Percentiles rank a stretch among this genome's conserved stretches.
Evolutionary conservation across 371 early-diverging fungal species (phyloP).

Genomic region (Rhizopus sp.): DNA sequence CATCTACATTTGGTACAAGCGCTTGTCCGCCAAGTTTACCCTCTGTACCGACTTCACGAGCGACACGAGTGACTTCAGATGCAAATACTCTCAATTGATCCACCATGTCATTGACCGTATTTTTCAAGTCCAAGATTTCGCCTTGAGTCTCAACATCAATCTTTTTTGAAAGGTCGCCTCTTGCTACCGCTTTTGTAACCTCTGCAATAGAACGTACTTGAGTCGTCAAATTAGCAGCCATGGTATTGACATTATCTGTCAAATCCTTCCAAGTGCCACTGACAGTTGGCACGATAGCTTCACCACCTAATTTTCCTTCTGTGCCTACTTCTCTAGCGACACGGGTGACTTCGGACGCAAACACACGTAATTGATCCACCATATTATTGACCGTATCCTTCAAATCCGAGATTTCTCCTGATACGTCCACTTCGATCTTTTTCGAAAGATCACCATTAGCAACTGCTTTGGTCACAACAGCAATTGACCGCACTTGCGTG

Average conservation of each 20-base stretch:
- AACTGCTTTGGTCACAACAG: conserved; percentile 54
- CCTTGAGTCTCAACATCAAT: conserved; percentile 29
- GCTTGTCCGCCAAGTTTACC: conserved; percentile 48
- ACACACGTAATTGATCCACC: conserved; percentile 42
- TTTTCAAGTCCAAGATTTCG: conserved; percentile 35
- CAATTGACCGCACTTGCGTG: conserved; percentile 54
- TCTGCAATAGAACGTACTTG: conserved; percentile 60
- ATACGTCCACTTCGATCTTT: conserved; percentile 21
- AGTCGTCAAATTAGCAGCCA: conserved; percentile 61
- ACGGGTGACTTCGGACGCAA: conserved; percentile 47
- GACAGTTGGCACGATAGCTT: conserved; percentile 45
- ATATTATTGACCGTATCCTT: conserved; percentile 28
- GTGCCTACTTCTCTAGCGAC: conserved; percentile 54
- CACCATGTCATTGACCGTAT: conserved; percentile 43
- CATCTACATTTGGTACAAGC: conserved; percentile 47
- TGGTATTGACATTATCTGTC: conserved; percentile 60
- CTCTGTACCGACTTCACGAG: conserved; percentile 52
- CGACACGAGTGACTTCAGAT: conserved; percentile 44
- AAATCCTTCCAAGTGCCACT: conserved; percentile 67
- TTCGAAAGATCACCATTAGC: conserved; percentile 33
- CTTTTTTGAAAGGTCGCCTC: conserved; percentile 37
- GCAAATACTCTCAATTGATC: conserved; percentile 40
- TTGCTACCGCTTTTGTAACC: conserved; percentile 57
- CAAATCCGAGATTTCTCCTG: conserved; percentile 30
- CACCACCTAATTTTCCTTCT: conserved; percentile 45